phyloP scores from a whole-genome alignment of 495 filamentous ascomycete genomes.

The Podospora appendiculata region DNA sequence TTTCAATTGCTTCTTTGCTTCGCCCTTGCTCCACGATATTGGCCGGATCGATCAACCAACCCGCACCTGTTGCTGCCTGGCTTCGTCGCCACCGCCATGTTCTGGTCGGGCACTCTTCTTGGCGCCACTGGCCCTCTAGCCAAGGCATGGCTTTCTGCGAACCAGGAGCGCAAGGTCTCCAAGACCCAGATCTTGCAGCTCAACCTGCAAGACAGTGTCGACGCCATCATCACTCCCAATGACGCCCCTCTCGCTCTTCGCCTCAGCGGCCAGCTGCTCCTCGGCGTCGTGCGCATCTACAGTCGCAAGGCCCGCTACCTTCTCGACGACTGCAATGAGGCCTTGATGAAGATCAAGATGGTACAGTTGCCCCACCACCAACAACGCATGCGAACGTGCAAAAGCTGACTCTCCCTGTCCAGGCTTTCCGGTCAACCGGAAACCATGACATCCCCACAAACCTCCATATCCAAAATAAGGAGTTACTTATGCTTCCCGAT shows the following conservation, averaged over 20 bases:
- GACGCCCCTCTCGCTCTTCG: constrained; percentile 93
- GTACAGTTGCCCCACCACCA: constrained; percentile 37
- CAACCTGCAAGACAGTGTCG: constrained; percentile 86
- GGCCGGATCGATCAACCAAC: constrained; percentile 14
- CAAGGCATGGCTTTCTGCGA: constrained; percentile 95
- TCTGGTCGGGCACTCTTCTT: constrained; percentile 93
- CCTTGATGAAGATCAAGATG: constrained; percentile 96
- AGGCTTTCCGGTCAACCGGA: constrained; percentile 73
- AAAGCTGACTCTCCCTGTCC: constrained; percentile 19
- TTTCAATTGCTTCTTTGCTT: neutral
- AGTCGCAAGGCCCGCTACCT: constrained; percentile 94
- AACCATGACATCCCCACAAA: constrained; percentile 75
- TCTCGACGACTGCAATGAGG: constrained; percentile 94
- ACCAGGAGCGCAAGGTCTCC: constrained; percentile 92
- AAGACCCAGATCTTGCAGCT: constrained; percentile 91
- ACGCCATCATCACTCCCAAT: constrained; percentile 86
- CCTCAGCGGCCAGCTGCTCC: constrained; percentile 83
- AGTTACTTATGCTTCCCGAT: constrained; percentile 75
- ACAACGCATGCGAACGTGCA: too few relatives aligned
- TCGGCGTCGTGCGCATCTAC: constrained; percentile 96
- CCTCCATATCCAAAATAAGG: constrained; percentile 52
- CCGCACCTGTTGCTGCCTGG: constrained; percentile 19
- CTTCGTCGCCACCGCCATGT: constrained; percentile 59
- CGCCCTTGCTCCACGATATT: constrained; percentile 1
- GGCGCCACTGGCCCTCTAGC: constrained; percentile 95